Base-by-base conservation (phyloP, 768 basidiomycete genomes). In the Suillus discolor region DNA sequence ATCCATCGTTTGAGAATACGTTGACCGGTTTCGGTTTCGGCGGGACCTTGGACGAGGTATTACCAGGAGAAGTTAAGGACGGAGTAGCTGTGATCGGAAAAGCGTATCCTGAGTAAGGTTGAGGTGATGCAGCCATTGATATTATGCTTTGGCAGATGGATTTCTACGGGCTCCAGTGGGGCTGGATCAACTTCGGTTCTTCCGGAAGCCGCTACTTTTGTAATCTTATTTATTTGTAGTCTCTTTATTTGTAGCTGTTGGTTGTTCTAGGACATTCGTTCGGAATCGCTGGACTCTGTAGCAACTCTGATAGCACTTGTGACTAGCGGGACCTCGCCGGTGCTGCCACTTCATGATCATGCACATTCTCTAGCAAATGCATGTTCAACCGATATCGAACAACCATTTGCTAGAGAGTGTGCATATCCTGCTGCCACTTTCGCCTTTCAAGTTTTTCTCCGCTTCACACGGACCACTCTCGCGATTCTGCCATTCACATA, bases 1-100 rank as follows among this genome's bases (percentile, higher is more conserved):
- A 88, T 9, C 89, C 89, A 69, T 90, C 89, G 72, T 89, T 85
- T 63, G 87, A 82, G 72, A 91, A 91, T 25, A 90, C 83, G 72
- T 89, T 90, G 57, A 80, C 78, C 15, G 82, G 78, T 68, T 85
- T 87, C 45, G 78, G 53, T 71, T 79, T 81, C 20, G 73, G 63
- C n/a, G 64, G 57, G 7, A 60, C 34, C 42, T 71, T 75, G 4
- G 69, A 39, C 23, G 70, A 64, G 11, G 68, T 44, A 31, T 1
- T n/a, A 23, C 72, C 69, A 63, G 75, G 67, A 11, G 65, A 61
- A 25, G 75, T 66, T 57, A 72, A 55, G n/a, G 63, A 66, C 20
- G 77, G 66, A 20, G 72, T 57, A 16, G 63, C 34, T 3, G 64
- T 64, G 25, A 71, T 54, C 39, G 67, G 67, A 20, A 74, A 70